Conservation (phyloP, 192 early-diverging fungal genomes). For the Coemansia sp. region DNA sequence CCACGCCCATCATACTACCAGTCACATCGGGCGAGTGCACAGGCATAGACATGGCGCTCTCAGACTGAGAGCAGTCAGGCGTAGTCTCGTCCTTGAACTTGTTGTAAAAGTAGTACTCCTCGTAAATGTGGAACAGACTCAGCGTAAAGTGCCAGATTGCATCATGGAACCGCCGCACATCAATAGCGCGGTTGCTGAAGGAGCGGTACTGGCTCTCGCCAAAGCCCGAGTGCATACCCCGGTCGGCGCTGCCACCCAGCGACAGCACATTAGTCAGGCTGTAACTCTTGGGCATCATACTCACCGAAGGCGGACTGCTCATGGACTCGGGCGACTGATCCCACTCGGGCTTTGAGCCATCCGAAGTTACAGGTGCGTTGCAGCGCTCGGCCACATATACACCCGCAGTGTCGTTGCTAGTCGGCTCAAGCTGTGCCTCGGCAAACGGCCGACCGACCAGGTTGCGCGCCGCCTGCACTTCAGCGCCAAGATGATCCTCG, state of each 20-base stretch:
- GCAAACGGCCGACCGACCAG: constrained; percentile 19
- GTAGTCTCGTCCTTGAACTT: constrained; percentile 38
- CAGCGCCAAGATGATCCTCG: constrained; percentile 34
- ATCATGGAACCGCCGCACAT: constrained; percentile 46
- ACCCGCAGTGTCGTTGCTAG: constrained; percentile 2
- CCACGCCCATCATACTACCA: constrained; percentile 13
- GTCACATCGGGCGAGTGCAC: constrained; percentile 9
- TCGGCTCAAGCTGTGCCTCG: constrained; percentile 2
- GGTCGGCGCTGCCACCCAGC: background rate
- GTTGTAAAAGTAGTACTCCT: constrained; percentile 50
- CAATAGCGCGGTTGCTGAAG: constrained; percentile 7
- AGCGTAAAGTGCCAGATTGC: constrained; percentile 52
- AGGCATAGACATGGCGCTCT: constrained; percentile 16
- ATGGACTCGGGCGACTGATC: constrained; percentile 12
- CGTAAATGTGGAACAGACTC: constrained; percentile 49
- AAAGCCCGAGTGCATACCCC: background rate
- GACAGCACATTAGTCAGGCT: constrained; percentile 25
- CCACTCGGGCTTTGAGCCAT: constrained; percentile 27
- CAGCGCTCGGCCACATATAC: constrained; percentile 13
- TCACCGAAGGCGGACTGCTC: background rate
- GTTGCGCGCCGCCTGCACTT: constrained; percentile 33
- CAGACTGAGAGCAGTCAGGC: constrained; percentile 22
- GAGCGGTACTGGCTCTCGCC: constrained; percentile 4
- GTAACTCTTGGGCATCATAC: constrained; percentile 29
- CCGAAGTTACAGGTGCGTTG: constrained; percentile 17